Percentiles rank a stretch among this genome's conserved stretches.
Evolutionary conservation across 305 asterid genomes (phyloP).

Genomic region (Solanum hybrid): DNA sequence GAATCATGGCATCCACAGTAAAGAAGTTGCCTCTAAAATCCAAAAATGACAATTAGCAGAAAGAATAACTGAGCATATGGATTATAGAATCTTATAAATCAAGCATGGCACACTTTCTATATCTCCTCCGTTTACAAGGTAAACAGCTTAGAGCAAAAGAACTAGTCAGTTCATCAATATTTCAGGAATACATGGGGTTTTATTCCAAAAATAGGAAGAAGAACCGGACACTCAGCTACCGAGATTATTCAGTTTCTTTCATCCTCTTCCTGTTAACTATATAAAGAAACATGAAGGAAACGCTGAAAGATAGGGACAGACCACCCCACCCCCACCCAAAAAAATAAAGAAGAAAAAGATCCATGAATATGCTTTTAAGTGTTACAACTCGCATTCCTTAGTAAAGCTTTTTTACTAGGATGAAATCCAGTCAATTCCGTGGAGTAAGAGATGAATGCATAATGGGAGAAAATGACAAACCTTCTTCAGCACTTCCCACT

Average conservation of each 20-base stretch:
- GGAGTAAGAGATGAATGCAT: conserved; percentile 4
- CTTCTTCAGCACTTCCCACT: conserved; percentile 35
- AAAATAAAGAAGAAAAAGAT: not conserved
- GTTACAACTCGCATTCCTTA: not conserved
- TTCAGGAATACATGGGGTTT: not conserved
- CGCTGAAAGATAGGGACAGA: not conserved
- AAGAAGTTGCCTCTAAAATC: not conserved
- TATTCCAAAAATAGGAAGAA: not conserved
- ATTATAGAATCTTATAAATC: not conserved
- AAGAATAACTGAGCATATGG: not conserved
- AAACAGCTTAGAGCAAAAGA: not conserved
- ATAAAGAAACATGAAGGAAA: not conserved
- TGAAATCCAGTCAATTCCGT: not conserved
- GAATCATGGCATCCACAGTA: not conserved
- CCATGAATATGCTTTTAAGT: not conserved
- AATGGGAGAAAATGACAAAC: conserved; percentile 27
- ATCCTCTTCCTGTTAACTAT: not conserved
- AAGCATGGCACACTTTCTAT: not conserved
- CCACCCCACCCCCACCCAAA: not conserved
- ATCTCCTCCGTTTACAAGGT: not conserved
- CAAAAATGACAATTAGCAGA: not conserved
- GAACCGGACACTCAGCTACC: not conserved
- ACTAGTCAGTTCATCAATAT: not conserved
- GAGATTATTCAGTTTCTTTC: not conserved
- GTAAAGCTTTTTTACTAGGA: not conserved